phyloP scores from a whole-genome alignment of 2,329 filamentous ascomycete genomes.

The Talaromyces islandicus region DNA sequence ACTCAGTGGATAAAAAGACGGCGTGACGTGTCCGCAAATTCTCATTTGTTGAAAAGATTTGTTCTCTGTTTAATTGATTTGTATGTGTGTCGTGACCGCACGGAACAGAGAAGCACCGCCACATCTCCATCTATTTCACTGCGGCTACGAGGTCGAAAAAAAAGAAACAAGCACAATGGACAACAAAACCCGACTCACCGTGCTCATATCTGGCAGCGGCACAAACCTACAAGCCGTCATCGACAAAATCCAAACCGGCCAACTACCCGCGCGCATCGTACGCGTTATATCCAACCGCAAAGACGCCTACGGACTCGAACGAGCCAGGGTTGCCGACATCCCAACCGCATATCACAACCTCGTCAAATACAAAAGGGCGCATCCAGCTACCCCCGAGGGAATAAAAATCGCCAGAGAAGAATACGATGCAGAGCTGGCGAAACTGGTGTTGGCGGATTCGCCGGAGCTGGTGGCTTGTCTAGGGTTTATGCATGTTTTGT shows the following conservation, averaged over 20 bases:
- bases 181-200: conserved; percentile 49
- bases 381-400: conserved; percentile 50
- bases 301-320: conserved; percentile 58
- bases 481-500: conserved; percentile 84
- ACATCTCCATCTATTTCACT: neutral
- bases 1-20: neutral
- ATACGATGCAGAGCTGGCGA: conserved; percentile 71
- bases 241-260: conserved; percentile 43
- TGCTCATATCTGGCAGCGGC: conserved; percentile 68
- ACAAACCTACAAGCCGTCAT: conserved; percentile 76
- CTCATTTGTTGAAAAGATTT: neutral
- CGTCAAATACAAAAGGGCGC: conserved; percentile 65
- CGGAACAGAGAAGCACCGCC: neutral
- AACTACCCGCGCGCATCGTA: conserved; percentile 50
- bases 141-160: neutral
- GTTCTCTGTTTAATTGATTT: neutral
- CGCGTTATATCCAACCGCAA: conserved; percentile 63
- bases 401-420: conserved; percentile 51
- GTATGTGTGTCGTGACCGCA: neutral
- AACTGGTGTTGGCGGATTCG: conserved; percentile 56
- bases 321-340: conserved; percentile 57
- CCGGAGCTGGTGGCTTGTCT: conserved; percentile 75
- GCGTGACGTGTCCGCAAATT: neutral
- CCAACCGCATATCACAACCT: conserved; percentile 78
- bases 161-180: conserved; percentile 17